Conservation (phyloP, 2,329 filamentous ascomycete species). For the Sordariomycetes sp. region DNA sequence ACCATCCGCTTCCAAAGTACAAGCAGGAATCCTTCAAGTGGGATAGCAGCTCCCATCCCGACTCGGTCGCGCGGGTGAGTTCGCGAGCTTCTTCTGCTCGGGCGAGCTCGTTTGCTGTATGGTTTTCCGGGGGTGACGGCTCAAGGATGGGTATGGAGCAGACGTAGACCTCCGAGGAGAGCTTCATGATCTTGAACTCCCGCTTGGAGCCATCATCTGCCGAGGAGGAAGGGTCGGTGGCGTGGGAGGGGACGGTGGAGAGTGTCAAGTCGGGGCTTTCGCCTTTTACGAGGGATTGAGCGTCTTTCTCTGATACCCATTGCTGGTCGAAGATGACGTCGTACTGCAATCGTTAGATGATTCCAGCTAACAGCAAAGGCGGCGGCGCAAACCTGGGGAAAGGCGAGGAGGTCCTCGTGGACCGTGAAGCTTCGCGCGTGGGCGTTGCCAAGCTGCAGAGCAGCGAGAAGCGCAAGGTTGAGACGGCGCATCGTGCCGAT, state of each 20-base stretch:
- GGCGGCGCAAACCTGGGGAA: slow-evolving; percentile 63
- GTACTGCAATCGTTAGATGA: slow-evolving; percentile 45
- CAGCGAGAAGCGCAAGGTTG: slow-evolving; percentile 32
- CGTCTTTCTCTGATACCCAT: slow-evolving; percentile 63
- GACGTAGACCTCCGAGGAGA: slow-evolving; percentile 65
- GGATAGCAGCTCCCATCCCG: slow-evolving; percentile 71
- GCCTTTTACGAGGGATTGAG: slow-evolving; percentile 48
- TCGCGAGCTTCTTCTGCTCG: slow-evolving; percentile 73
- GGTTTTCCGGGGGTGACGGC: slow-evolving; percentile 45
- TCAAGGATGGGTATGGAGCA: slow-evolving; percentile 72
- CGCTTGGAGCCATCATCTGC: slow-evolving; percentile 22
- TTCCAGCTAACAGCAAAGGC: slow-evolving; percentile 1
- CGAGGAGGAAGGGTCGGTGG: slow-evolving; percentile 21
- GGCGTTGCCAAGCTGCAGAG: slow-evolving; percentile 34
- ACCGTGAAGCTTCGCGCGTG: slow-evolving; percentile 64
- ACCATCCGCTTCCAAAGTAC: slow-evolving; percentile 80
- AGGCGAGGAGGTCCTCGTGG: slow-evolving; percentile 78
- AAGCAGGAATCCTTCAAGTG: slow-evolving; percentile 77
- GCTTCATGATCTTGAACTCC: slow-evolving; percentile 66
- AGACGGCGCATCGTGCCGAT: slow-evolving; percentile 41
- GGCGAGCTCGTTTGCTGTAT: slow-evolving; percentile 57
- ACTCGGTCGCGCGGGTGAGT: slow-evolving; percentile 63
- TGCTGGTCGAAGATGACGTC: slow-evolving; percentile 68
- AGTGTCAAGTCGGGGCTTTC: slow-evolving; percentile 23
- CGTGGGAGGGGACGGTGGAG: slow-evolving; percentile 28